Base-by-base conservation (phyloP, 495 filamentous ascomycete genomes). In the Talaromyces liani region DNA sequence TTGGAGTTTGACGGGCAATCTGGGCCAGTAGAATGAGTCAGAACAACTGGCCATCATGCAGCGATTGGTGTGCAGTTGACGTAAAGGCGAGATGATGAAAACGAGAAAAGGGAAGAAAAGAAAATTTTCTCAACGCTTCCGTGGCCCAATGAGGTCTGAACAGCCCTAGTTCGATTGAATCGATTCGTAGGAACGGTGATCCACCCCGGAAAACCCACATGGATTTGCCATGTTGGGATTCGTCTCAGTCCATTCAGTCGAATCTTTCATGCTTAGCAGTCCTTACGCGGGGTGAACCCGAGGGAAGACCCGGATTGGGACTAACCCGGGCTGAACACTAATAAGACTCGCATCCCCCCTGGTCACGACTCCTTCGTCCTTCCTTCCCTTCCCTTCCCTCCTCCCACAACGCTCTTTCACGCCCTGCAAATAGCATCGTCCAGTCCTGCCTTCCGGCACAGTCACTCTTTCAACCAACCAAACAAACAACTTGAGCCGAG, bases 391-490 rank as follows among this genome's bases (percentile, higher is more conserved):
- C 12, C 31, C 56, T 10, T 34, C 8, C 36, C 14, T 34, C 16
- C 59, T 45, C 20, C 24, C 22, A 51, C 59, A 20, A 25, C 59
- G 59, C 36, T 60, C 58, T 29, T 60, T 60, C 36, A 41, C 36
- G 31, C 58, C 58, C 18, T 61, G 34, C 59, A 39, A 45, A 45
- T 24, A 45, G 59, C 36, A 3, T 61, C 59, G 18, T 20, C 18
- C 34, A 25, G 24, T 47, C 58, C 36, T 33, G 29, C 47, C 39
- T 8, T 61, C 22, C 8, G 45, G 60, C 60, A n/a, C 60, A 47
- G 60, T 62, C 60, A 62, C 22, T 62, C 60, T 41, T 62, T 62
- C 54, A n/a, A 62, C 22, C 60, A 36, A 62, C 10, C 60, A 36
- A 20, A 39, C 36, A 45, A 45, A 12, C 39, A 53, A 16, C 9